A percentile compares a stretch with the other conserved stretches of the same genome.
These are phyloP conservation scores for Albatrellus ellisii DNA, from an alignment of 768 basidiomycete species.

Conservation along the genomic window DNA sequence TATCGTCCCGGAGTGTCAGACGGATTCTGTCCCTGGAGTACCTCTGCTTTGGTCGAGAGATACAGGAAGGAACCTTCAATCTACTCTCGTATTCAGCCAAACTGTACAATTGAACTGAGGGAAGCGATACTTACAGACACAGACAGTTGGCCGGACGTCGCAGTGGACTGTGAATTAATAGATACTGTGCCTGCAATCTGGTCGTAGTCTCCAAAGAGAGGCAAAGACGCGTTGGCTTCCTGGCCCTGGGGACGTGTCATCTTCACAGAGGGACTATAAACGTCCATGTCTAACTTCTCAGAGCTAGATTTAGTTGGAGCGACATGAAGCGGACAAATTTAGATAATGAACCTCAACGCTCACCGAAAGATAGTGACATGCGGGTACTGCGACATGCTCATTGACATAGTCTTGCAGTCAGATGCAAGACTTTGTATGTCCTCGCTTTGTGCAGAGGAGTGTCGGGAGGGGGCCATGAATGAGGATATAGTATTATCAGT, in stretches of 20 bases:
- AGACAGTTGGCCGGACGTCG: constrained; percentile 39
- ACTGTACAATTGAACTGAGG: background rate
- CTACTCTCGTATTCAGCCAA: constrained; percentile 23
- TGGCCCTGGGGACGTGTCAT: constrained; percentile 21
- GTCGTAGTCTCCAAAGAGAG: constrained; percentile 52
- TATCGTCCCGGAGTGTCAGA: constrained; percentile 10
- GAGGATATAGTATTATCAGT: too few species aligned
- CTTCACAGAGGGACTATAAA: constrained; percentile 51
- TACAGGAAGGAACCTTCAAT: constrained; percentile 53
- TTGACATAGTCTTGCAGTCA: background rate
- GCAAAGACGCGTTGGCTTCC: constrained; percentile 17
- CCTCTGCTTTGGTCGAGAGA: constrained; percentile 16
- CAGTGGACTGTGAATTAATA: constrained; percentile 36
- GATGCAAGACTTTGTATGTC: too few species aligned
- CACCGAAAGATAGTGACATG: constrained; percentile 6
- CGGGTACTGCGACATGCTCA: background rate
- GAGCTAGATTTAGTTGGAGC: constrained; percentile 2
- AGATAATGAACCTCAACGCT: background rate
- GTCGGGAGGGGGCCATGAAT: too few species aligned
- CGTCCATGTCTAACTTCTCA: constrained; percentile 41
- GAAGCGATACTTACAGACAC: constrained; percentile 32
- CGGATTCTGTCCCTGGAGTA: constrained; percentile 12
- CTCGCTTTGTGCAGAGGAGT: too few species aligned
- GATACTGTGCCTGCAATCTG: constrained; percentile 45
- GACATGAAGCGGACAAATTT: background rate